phyloP scores from a whole-genome alignment of 148 eudicot species.

The Chenopodium quinoa region DNA sequence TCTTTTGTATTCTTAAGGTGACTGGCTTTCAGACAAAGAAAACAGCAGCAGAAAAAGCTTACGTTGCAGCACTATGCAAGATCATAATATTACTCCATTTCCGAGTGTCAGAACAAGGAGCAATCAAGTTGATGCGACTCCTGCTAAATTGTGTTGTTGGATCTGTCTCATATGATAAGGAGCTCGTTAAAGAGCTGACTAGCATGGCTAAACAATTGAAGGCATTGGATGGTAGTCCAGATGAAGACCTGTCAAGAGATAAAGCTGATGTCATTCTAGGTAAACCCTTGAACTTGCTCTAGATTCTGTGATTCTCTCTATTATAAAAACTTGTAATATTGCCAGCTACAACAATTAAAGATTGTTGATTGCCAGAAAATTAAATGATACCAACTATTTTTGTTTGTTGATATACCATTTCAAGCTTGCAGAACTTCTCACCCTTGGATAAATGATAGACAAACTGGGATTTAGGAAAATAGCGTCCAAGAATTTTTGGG shows the following conservation, averaged over 20 bases:
- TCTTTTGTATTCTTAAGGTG: slow-evolving; percentile 38
- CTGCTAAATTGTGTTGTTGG: slow-evolving; percentile 50
- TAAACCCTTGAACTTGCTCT: slow-evolving; percentile 30
- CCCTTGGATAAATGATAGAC: background rate
- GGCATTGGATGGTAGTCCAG: slow-evolving; percentile 57
- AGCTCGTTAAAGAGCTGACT: slow-evolving; percentile 64
- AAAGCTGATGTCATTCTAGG: slow-evolving; percentile 55
- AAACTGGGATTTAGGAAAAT: background rate
- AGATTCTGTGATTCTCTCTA: background rate
- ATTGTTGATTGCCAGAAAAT: background rate
- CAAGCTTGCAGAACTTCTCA: background rate
- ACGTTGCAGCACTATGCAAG: slow-evolving; percentile 65
- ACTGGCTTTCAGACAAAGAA: slow-evolving; percentile 56
- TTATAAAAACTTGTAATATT: background rate
- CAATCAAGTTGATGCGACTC: slow-evolving; percentile 65
- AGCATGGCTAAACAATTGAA: slow-evolving; percentile 60
- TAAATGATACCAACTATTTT: background rate
- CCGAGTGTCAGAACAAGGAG: slow-evolving; percentile 61
- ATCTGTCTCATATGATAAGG: slow-evolving; percentile 67
- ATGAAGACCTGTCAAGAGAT: slow-evolving; percentile 55
- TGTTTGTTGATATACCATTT: background rate
- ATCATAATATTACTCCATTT: slow-evolving; percentile 59
- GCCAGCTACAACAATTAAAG: too few relatives aligned
- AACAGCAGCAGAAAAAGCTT: slow-evolving; percentile 78
- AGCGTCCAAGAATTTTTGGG: background rate